Conservation (phyloP, 2,329 filamentous ascomycete species). For the Aspergillus sp. region DNA sequence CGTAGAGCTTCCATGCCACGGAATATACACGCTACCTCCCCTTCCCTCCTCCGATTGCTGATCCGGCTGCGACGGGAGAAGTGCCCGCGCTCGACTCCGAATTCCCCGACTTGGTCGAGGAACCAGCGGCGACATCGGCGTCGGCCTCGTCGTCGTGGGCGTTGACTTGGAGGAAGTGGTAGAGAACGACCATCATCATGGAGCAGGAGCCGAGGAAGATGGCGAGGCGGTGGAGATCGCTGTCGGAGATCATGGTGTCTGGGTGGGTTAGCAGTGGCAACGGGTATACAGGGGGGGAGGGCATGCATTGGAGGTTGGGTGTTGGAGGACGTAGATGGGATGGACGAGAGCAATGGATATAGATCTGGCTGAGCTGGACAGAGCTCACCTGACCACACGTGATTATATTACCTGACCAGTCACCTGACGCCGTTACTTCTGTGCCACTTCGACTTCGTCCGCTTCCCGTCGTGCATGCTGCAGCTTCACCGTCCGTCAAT, state of each 20-base stretch:
- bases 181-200: conserved; percentile 87
- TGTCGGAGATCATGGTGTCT: conserved; percentile 93
- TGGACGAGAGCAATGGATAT: too few relatives aligned
- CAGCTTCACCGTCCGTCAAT: too few relatives aligned
- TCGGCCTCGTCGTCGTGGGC: conserved; percentile 46
- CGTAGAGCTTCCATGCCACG: background rate
- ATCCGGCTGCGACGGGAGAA: conserved; percentile 6
- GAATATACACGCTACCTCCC: conserved; percentile 6
- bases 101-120: conserved; percentile 4
- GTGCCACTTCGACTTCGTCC: too few relatives aligned
- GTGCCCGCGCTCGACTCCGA: conserved; percentile 1
- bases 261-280: too few relatives aligned
- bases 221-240: conserved; percentile 80
- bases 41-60: conserved; percentile 8
- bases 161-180: conserved; percentile 96
- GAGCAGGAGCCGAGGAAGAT: conserved; percentile 83
- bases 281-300: too few relatives aligned
- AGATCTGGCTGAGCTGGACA: too few relatives aligned
- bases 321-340: too few relatives aligned
- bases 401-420: too few relatives aligned
- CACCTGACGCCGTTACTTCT: too few relatives aligned
- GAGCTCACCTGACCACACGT: too few relatives aligned
- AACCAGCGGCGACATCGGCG: conserved; percentile 3
- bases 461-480: too few relatives aligned
- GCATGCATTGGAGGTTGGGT: too few relatives aligned